Evolutionary conservation across 768 basidiomycete species (phyloP), one percentile per base, ranked within the genome.

Genomic region (Xerocomellus chrysenteron): DNA sequence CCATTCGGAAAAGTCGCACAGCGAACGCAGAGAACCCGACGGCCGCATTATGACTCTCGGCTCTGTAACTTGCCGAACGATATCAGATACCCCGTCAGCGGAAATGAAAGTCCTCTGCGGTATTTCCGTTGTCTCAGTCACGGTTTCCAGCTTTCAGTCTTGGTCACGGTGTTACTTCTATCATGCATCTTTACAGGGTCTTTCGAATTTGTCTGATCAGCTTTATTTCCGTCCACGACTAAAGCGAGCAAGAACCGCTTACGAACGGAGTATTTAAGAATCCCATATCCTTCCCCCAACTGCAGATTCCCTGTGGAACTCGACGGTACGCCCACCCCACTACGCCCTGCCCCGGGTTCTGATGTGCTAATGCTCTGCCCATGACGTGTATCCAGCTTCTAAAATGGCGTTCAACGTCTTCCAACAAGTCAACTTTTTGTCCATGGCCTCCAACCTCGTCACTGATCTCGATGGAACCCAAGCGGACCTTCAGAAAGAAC

Each of bases 391-490:
- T 40, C 36, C 14, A 50, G 45, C 19, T 12, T 43, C 36, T 24
- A 17, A 40, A 42, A 63, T 59, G 64, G 6, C 57, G 8, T 19
- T 52, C 11, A 52, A 66, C 37, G 47, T 58, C 40, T 61, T 61
- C 36, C 62, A 67, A 49, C 54, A 66, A 32, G 50, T 57, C 17
- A 52, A 50, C 24, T 26, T 16, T 3, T 40, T 67, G 32, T 67
- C 65, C 13, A 5, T 52, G 10, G 12, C 32, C 11, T 33, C 58
- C 42, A 50, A 53, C 35, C 1, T 21, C 6, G 51, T 60, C 57
- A 54, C 45, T 14, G 10, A 16, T n/a, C 1, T 3, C 8, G 43
- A 55, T 10, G 52, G 43, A 19, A 44, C 26, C 4, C 49, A 50
- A 26, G 4, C 28, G 9, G 10, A 8, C 41, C 50, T 63, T 26